phyloP scores from a whole-genome alignment of 169 alveolate species.

The Plasmodium fragile region DNA sequence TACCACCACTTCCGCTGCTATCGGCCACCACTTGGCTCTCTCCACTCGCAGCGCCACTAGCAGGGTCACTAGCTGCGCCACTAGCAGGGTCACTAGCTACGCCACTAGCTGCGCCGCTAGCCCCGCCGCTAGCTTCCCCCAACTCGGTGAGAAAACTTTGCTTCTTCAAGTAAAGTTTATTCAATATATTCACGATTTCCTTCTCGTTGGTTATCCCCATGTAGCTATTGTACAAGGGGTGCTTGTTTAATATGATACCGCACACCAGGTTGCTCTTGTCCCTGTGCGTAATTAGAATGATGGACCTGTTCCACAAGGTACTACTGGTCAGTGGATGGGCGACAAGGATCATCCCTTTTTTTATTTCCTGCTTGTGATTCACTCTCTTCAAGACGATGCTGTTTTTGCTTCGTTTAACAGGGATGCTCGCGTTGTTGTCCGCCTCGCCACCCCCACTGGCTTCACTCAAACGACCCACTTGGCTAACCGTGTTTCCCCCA shows the following conservation, averaged over 20 bases:
- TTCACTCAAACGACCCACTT: not conserved
- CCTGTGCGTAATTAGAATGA: conserved; percentile 45
- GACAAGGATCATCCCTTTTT: conserved; percentile 43
- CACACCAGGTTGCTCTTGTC: conserved; percentile 70
- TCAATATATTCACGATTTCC: conserved; percentile 22
- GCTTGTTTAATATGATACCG: conserved; percentile 63
- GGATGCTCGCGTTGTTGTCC: not conserved
- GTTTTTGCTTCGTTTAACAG: not conserved
- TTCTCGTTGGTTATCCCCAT: conserved; percentile 24
- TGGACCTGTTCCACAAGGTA: conserved; percentile 49
- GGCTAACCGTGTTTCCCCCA: not conserved
- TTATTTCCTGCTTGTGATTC: conserved; percentile 39
- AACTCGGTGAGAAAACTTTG: not conserved
- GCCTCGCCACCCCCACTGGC: not conserved
- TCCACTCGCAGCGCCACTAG: not conserved
- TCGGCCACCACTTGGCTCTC: not conserved
- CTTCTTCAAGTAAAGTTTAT: conserved; percentile 23
- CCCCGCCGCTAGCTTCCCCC: not conserved
- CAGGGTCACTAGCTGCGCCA: not conserved
- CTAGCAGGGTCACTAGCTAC: too few relatives aligned
- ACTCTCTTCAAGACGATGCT: not conserved
- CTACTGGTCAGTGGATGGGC: conserved; percentile 62
- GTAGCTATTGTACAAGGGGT: conserved; percentile 47
- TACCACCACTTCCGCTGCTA: not conserved
- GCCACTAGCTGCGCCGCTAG: not conserved